phyloP scores from a whole-genome alignment of 2,329 filamentous ascomycete genomes.

The Pseudogymnoascus sp. region DNA sequence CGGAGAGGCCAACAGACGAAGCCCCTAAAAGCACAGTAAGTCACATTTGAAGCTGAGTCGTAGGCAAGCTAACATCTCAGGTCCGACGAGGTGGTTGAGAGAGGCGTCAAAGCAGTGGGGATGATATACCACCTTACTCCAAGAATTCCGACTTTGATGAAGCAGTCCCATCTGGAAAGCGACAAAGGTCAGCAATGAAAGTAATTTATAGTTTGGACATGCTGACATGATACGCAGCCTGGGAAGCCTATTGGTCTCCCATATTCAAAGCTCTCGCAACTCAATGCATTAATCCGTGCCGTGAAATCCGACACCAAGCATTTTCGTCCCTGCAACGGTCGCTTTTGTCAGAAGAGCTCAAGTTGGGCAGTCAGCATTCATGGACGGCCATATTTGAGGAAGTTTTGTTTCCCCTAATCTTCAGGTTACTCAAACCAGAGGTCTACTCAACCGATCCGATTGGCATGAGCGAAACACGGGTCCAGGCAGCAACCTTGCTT shows the following conservation, averaged over 20 bases:
- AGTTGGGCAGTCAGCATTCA: conserved; percentile 74
- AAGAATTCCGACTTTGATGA: conserved; percentile 77
- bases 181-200: conserved; percentile 55
- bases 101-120: conserved; percentile 72
- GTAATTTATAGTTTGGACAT: background rate
- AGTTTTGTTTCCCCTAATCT: conserved; percentile 85
- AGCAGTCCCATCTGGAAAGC: conserved; percentile 84
- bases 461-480: conserved; percentile 91
- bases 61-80: conserved; percentile 30
- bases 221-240: conserved; percentile 49
- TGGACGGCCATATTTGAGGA: conserved; percentile 95
- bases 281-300: conserved; percentile 90
- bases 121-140: conserved; percentile 75
- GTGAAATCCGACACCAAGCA: conserved; percentile 83
- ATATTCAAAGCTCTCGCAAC: conserved; percentile 82
- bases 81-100: conserved; percentile 63
- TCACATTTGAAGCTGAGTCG: conserved; percentile 11
- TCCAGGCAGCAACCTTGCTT: conserved; percentile 81
- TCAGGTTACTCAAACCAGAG: conserved; percentile 82
- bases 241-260: conserved; percentile 96
- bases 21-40: conserved; percentile 48
- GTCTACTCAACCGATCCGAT: conserved; percentile 83
- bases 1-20: conserved; percentile 38
- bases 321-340: conserved; percentile 79
- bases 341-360: conserved; percentile 75